phyloP scores from a whole-genome alignment of 2,329 filamentous ascomycete species.

The Fusarium sp. region DNA sequence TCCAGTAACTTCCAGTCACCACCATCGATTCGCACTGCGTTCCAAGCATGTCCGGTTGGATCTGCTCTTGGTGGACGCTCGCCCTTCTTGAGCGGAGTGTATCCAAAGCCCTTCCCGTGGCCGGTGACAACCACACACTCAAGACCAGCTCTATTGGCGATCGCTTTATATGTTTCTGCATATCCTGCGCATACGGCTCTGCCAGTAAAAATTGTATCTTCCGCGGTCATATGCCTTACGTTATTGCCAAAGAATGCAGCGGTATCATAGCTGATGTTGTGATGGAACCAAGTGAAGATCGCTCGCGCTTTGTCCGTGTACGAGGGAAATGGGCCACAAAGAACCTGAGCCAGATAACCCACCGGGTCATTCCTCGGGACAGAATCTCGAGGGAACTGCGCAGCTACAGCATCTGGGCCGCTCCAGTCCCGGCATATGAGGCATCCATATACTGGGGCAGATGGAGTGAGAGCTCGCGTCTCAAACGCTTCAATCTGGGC shows the following conservation, averaged over 20 bases:
- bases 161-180: slow-evolving; percentile 81
- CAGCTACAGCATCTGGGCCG: slow-evolving; percentile 79
- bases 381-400: slow-evolving; percentile 77
- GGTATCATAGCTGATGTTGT: slow-evolving; percentile 90
- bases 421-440: slow-evolving; percentile 91
- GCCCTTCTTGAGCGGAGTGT: slow-evolving; percentile 71
- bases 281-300: slow-evolving; percentile 95
- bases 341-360: slow-evolving; percentile 78
- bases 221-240: slow-evolving; percentile 74
- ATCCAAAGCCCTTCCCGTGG: slow-evolving; percentile 88
- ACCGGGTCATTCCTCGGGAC: slow-evolving; percentile 75
- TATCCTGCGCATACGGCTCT: slow-evolving; percentile 94
- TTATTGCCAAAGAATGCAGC: slow-evolving; percentile 80
- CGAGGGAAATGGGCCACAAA: slow-evolving; percentile 84
- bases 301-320: slow-evolving; percentile 90
- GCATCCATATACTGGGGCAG: slow-evolving; percentile 62
- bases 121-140: slow-evolving; percentile 80
- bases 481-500: slow-evolving; percentile 63
- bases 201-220: slow-evolving; percentile 79
- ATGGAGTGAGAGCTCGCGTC: slow-evolving; percentile 47
- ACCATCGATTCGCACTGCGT: slow-evolving; percentile 87
- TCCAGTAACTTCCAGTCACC: slow-evolving; percentile 94
- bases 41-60: slow-evolving; percentile 85
- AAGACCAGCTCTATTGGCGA: slow-evolving; percentile 83
- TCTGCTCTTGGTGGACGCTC: slow-evolving; percentile 73